phyloP scores from a whole-genome alignment of 352 stramenopile species.

The Phytophthora pini region DNA sequence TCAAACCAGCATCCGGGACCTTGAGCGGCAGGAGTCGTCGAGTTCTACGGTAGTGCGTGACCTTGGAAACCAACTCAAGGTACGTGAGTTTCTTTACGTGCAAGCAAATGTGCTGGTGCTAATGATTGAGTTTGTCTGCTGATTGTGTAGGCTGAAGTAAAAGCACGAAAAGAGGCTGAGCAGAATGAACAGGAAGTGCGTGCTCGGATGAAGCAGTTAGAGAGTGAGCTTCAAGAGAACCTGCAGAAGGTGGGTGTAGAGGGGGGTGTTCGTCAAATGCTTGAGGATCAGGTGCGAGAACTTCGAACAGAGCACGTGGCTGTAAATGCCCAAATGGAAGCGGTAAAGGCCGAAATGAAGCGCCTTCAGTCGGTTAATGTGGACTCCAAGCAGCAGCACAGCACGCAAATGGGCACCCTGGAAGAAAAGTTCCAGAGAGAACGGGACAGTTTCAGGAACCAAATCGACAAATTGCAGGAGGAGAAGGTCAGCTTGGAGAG shows the following conservation, averaged over 20 bases:
- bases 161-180: conserved; percentile 37
- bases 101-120: conserved; percentile 7
- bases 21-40: conserved; percentile 60
- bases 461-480: conserved; percentile 73
- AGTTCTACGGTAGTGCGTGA: conserved; percentile 54
- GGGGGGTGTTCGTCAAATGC: conserved; percentile 69
- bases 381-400: conserved; percentile 48
- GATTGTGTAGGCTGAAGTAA: conserved; percentile 30
- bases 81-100: conserved; percentile 18
- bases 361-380: conserved; percentile 46
- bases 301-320: conserved; percentile 76
- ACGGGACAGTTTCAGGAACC: conserved; percentile 37
- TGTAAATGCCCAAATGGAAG: conserved; percentile 84
- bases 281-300: conserved; percentile 76
- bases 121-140: conserved; percentile 5
- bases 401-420: conserved; percentile 34
- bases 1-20: conserved; percentile 53
- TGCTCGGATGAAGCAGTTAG: conserved; percentile 49
- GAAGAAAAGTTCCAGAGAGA: conserved; percentile 55
- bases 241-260: conserved; percentile 66
- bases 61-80: conserved; percentile 57
- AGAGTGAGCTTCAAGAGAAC: conserved; percentile 61
- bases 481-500: conserved; percentile 80
- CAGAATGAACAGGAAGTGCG: conserved; percentile 45
- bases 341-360: conserved; percentile 77